Conservation (phyloP, 2,329 filamentous ascomycete genomes). For the Botrytis cinerea region DNA sequence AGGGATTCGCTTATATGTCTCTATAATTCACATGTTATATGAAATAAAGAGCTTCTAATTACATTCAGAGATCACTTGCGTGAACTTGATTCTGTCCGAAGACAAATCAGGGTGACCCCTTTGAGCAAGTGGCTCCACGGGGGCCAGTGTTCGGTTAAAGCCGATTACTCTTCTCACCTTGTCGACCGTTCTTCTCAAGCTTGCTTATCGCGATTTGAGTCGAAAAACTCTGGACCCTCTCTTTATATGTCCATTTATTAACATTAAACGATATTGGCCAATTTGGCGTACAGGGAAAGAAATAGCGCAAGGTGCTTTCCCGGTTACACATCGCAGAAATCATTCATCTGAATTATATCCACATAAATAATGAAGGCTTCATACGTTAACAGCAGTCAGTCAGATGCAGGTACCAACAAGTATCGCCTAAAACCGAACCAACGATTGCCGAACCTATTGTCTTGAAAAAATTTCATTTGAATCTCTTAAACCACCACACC, state of each 20-base stretch:
- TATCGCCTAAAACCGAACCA: background rate
- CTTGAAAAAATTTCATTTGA: background rate
- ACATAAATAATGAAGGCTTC: background rate
- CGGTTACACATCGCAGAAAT: too few relatives aligned
- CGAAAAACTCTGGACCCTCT: background rate
- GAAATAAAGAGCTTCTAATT: background rate
- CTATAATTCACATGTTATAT: background rate
- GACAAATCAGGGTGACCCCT: background rate
- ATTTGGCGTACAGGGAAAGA: background rate
- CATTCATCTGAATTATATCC: background rate
- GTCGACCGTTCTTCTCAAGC: background rate
- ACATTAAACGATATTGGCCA: background rate
- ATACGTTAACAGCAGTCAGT: background rate
- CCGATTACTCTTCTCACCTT: background rate
- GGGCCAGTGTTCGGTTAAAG: background rate
- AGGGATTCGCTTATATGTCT: background rate
- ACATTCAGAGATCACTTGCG: background rate
- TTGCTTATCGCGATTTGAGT: background rate
- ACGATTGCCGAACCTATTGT: background rate
- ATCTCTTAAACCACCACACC: background rate
- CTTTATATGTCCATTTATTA: background rate
- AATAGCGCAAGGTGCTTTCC: background rate
- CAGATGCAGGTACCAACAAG: background rate
- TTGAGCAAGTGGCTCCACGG: background rate
- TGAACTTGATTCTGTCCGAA: background rate